phyloP scores from a whole-genome alignment of 306 rosid species.

The Glycine soja region DNA sequence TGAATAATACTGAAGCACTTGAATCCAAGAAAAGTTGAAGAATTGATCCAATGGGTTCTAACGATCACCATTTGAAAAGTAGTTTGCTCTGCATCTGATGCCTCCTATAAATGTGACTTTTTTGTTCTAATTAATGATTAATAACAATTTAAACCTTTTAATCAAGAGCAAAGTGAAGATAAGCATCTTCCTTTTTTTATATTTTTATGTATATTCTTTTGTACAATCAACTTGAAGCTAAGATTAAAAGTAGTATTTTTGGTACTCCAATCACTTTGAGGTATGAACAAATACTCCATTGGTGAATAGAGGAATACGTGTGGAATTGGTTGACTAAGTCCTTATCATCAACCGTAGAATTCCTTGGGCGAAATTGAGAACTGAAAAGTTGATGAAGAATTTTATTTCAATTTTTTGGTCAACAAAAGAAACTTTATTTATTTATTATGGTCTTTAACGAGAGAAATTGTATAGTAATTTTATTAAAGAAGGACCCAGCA shows the following conservation, averaged over 20 bases:
- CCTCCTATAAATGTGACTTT: not conserved
- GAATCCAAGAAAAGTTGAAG: too few species aligned
- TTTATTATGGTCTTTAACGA: not conserved
- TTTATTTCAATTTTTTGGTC: not conserved
- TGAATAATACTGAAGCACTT: not conserved
- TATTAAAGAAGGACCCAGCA: not conserved
- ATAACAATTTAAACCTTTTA: too few species aligned
- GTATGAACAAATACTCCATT: not conserved
- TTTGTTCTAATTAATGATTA: not conserved
- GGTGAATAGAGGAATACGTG: not conserved
- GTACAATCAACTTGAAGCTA: too few species aligned
- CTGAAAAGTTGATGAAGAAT: not conserved
- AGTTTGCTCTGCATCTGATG: too few species aligned
- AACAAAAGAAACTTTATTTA: not conserved
- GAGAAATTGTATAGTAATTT: not conserved
- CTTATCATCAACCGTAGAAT: not conserved
- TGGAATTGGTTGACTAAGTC: constrained; percentile 5
- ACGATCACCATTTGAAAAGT: too few species aligned
- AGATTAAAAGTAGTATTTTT: too few species aligned
- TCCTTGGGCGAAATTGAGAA: not conserved
- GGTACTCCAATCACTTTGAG: too few species aligned
- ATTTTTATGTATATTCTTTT: too few species aligned
- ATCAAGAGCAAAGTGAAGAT: too few species aligned
- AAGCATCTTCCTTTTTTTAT: too few species aligned
- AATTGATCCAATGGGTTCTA: too few species aligned